Percentiles rank a stretch among this genome's conserved stretches.
Evolutionary conservation across 1,139 yeast genomes (phyloP).

Genomic region (Lodderomyces margitis): DNA sequence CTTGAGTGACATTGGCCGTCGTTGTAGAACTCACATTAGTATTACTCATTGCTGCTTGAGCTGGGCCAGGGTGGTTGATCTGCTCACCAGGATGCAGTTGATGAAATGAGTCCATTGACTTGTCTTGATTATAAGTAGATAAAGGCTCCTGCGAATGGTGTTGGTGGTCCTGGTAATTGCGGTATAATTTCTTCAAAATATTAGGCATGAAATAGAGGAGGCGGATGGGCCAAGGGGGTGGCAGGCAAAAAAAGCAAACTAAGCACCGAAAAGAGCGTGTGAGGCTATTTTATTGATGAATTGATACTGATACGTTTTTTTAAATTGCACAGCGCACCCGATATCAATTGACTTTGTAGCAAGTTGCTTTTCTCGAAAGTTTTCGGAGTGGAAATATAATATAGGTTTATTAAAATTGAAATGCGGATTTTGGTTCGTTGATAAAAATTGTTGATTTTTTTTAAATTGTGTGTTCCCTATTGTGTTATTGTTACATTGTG

Average conservation of each 20-base stretch:
- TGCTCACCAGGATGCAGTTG: slow-evolving; percentile 18
- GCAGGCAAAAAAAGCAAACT: not conserved
- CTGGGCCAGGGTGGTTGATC: slow-evolving; percentile 13
- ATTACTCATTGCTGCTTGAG: slow-evolving; percentile 14
- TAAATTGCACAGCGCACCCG: not conserved
- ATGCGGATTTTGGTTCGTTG: not conserved
- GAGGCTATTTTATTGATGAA: not conserved
- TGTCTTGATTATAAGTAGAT: not conserved
- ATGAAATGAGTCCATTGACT: slow-evolving; percentile 12
- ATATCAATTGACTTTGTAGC: not conserved
- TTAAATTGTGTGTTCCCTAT: no score
- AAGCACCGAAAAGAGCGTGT: not conserved
- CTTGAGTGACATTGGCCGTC: slow-evolving; percentile 11
- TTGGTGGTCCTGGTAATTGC: slow-evolving; percentile 16
- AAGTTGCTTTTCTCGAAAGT: not conserved
- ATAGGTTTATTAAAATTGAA: not conserved
- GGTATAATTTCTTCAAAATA: slow-evolving; percentile 22
- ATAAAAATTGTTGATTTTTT: no score
- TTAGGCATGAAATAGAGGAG: slow-evolving; percentile 18
- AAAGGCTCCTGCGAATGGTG: slow-evolving; percentile 7
- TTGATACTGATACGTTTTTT: not conserved
- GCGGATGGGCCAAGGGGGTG: not conserved
- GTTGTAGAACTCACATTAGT: slow-evolving; percentile 13
- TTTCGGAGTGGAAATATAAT: no score
- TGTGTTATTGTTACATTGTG: no score